Evolutionary conservation across 1,139 yeast species (phyloP).

Genomic region (Taiozyma onychis): DNA sequence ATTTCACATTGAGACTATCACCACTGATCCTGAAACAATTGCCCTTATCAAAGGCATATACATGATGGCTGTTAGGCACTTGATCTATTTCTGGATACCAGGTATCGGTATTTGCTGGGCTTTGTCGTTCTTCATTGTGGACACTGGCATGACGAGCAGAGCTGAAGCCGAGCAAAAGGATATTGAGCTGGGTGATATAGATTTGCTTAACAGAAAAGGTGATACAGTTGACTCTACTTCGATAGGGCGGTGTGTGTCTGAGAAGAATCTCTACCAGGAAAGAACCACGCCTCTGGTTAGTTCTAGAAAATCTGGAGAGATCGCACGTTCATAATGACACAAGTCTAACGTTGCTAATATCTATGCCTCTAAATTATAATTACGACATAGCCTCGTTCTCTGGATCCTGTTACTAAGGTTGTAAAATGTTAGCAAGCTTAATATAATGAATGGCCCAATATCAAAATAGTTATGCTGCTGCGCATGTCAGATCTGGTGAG

Average conservation of each 20-base stretch:
- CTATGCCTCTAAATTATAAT: too few species aligned
- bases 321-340: too few species aligned
- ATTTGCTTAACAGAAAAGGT: not conserved
- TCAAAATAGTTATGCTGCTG: too few species aligned
- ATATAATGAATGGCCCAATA: too few species aligned
- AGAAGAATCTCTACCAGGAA: not conserved
- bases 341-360: too few species aligned
- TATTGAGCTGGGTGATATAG: not conserved
- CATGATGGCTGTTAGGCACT: slow-evolving; percentile 1
- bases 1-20: not conserved
- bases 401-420: too few species aligned
- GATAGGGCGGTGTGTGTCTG: not conserved
- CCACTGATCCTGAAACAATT: not conserved
- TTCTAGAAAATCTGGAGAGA: too few species aligned
- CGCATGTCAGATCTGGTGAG: too few species aligned
- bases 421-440: too few species aligned
- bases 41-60: not conserved
- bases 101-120: slow-evolving; percentile 3
- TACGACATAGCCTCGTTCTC: too few species aligned
- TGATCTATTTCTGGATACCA: slow-evolving; percentile 7
- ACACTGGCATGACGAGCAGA: slow-evolving; percentile 3
- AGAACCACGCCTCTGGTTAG: not conserved
- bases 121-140: slow-evolving; percentile 3
- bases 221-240: not conserved
- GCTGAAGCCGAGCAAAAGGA: slow-evolving; percentile 1